Evolutionary conservation across 805 yeast species (phyloP), one percentile per base, ranked within the genome.

Genomic region (Ogataea wickerhamii): DNA sequence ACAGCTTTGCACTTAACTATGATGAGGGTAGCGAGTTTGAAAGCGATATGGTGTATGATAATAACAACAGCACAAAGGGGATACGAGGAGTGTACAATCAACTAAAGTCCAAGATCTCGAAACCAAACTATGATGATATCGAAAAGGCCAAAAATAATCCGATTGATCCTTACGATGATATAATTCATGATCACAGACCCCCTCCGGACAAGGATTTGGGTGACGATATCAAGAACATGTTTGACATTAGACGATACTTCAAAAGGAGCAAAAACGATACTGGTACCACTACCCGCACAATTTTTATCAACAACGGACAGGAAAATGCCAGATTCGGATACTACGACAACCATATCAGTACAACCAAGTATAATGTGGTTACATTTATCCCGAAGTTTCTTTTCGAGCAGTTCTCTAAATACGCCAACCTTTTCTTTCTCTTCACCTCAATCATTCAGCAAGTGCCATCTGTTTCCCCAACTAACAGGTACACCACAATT

Each of bases 391-490:
- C 98, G 17, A 94, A 94, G 63, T 93, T 93, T 57, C 64, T 93
- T 47, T 87, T 88, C 53, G 98, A 93, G 67, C 98, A 93, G 63
- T 94, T 93, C 63, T 86, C 96, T 45, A 93, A 91, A 63, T 94
- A 93, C 59, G 97, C 99, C 8, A 93, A 93, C 58, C 68, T 93
- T 60, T 93, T 93, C 65, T 93, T 93, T 61, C 67, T 93, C 36
- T 86, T 87, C 66, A 93, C 99, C 0, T 84, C 97, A 2, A 72
- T 77, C 26, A 91, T 93, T 51, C 99, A 93, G 66, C 99, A 93
- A 61, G 98, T 93, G 10, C 99, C 99, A 3, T 76, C 82, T 47
- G 98, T 93, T 4, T 80, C 96, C 1, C 99, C 99, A 10, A 93
- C 98, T 0, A 93, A 93, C 64, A 67, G 97, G 62, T 93, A 80